Conservation (phyloP, 164 flowering plant genomes). For the Kalanchoe fedtschenkoi region DNA sequence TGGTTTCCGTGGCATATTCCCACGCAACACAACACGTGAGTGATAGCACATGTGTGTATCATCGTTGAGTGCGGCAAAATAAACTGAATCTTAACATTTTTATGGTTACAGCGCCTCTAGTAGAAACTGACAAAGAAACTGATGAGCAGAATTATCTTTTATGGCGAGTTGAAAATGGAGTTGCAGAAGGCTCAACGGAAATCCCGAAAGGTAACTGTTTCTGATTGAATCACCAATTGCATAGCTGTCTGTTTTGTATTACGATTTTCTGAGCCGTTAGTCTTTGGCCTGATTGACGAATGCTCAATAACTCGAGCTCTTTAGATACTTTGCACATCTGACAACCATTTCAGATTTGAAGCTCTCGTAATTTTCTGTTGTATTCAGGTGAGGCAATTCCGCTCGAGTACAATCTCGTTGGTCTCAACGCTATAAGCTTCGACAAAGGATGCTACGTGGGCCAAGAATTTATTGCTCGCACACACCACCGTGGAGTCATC, state of each 20-base stretch:
- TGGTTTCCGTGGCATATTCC: slow-evolving; percentile 85
- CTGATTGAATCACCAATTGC: neutral
- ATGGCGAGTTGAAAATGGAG: slow-evolving; percentile 80
- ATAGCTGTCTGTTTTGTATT: neutral
- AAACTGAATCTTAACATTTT: too few species aligned
- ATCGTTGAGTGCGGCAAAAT: neutral
- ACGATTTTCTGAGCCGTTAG: too few species aligned
- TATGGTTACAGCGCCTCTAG: slow-evolving; percentile 64
- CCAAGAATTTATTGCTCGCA: slow-evolving; percentile 82
- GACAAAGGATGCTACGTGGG: slow-evolving; percentile 98
- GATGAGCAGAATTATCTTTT: slow-evolving; percentile 53
- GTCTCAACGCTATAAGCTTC: slow-evolving; percentile 84
- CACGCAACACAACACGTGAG: slow-evolving; percentile 60
- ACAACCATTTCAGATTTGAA: neutral
- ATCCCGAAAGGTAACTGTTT: slow-evolving; percentile 71
- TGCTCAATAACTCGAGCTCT: too few species aligned
- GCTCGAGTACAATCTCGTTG: slow-evolving; percentile 78
- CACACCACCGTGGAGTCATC: slow-evolving; percentile 86
- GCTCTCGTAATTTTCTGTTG: neutral
- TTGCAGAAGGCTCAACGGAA: slow-evolving; percentile 91
- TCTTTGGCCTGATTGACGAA: too few species aligned
- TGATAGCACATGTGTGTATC: too few species aligned
- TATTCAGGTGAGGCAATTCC: slow-evolving; percentile 82
- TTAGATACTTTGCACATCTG: neutral
- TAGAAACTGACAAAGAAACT: slow-evolving; percentile 78